Base-by-base conservation (phyloP, 2,329 filamentous ascomycete genomes). In the Hypoxylon sp. region DNA sequence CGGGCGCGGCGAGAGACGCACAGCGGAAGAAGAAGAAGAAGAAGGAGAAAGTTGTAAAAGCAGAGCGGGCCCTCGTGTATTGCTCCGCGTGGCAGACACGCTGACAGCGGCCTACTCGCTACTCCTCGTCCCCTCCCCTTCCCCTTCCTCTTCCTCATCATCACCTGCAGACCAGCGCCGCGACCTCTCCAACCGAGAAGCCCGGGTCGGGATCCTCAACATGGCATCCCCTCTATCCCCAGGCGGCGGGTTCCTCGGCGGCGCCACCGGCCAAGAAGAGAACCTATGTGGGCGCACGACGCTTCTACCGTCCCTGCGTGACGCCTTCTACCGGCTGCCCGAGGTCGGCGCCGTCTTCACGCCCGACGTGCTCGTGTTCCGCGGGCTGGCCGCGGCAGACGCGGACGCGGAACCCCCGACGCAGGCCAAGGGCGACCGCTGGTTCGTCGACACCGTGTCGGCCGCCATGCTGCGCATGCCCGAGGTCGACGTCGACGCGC, bases 141-240 rank as follows among this genome's bases (percentile, higher is more conserved):
- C 40, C 54, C 9, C 57, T 57, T 9, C 15, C 13, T 24, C 33
- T 49, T 24, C 40, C 15, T 20, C 52, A 1, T 49, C 52, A 10
- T 24, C 31, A 7, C n/a, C 23, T 3, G 10, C 23, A 20, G 47
- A 46, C 21, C 20, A 49, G 46, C 33, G 47, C 18, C 27, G 48
- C 2, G 64, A 64, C 47, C 56, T 64, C 3, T 47, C 54, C 0
- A 67, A 67, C 50, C 50, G 35, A 6, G 31, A 38, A 10, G 52
- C 67, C 7, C 73, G 79, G 31, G 77, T 84, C 1, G 83, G 78
- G 3, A 75, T 88, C 20, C 75, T 88, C 2, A 88, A 86, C 69
- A 88, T 88, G 84, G 85, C 84, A 0, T 88, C 85, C 0, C 83
- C 84, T 0, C 77, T 86, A 0, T 79, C 79, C 0, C 83, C 86